phyloP scores from a whole-genome alignment of 805 yeast species.

The Yarrowia deformans region DNA sequence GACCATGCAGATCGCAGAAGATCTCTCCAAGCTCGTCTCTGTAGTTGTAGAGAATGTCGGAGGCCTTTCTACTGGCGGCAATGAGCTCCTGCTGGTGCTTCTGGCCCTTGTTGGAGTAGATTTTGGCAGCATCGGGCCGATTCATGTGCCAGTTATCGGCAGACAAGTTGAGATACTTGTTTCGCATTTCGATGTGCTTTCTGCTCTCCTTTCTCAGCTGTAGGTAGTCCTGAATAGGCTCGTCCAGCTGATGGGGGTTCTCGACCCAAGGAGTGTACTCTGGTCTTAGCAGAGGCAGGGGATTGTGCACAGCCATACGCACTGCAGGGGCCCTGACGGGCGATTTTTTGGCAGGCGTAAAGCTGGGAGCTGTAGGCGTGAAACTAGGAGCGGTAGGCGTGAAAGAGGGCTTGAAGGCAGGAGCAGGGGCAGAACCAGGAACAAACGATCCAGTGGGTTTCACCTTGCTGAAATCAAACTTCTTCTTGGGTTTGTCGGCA shows the following conservation, averaged over 20 bases:
- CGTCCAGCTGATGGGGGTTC: constrained; percentile 41
- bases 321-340: not conserved
- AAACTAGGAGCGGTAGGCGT: constrained; percentile 5
- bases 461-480: constrained; percentile 25
- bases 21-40: constrained; percentile 46
- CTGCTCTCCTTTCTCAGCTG: constrained; percentile 46
- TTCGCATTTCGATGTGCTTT: constrained; percentile 47
- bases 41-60: constrained; percentile 46
- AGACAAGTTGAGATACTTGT: constrained; percentile 50
- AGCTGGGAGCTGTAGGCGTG: constrained; percentile 13
- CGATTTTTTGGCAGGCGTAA: constrained; percentile 13
- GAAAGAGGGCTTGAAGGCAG: not conserved
- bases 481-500: not conserved
- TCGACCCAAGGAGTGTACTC: constrained; percentile 48
- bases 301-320: constrained; percentile 14
- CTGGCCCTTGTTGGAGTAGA: constrained; percentile 49
- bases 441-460: constrained; percentile 40
- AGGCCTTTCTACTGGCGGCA: constrained; percentile 45
- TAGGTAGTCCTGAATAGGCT: constrained; percentile 45
- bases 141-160: constrained; percentile 49
- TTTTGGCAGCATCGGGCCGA: constrained; percentile 48
- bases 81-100: constrained; percentile 47
- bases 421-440: constrained; percentile 12
- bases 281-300: constrained; percentile 31
- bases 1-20: constrained; percentile 51